phyloP scores from a whole-genome alignment of 75 land plant genomes.

The Pinus tabuliformis region DNA sequence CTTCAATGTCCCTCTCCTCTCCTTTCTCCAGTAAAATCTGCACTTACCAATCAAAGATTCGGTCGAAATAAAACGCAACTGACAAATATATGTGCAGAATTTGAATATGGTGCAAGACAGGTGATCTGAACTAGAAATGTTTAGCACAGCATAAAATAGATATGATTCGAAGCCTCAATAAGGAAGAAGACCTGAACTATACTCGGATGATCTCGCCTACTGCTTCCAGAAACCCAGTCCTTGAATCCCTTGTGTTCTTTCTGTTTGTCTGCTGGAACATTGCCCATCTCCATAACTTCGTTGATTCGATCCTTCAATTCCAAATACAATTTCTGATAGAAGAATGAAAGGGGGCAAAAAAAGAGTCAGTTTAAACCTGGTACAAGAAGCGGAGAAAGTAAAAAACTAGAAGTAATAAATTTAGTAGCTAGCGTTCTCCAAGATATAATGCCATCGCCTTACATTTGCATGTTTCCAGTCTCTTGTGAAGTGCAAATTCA shows the following conservation, averaged over 20 bases:
- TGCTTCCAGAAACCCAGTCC: slow-evolving; percentile 14
- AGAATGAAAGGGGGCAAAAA: not conserved
- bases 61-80: no score
- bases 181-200: slow-evolving; percentile 17
- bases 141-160: not conserved
- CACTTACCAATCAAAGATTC: slow-evolving; percentile 2
- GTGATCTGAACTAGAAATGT: not conserved
- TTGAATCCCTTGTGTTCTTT: slow-evolving; percentile 21
- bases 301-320: slow-evolving; percentile 26
- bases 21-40: slow-evolving; percentile 9
- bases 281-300: slow-evolving; percentile 7
- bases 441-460: slow-evolving; percentile 13
- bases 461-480: slow-evolving; percentile 22
- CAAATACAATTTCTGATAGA: slow-evolving; percentile 21
- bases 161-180: no score
- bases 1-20: slow-evolving; percentile 20
- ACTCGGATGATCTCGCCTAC: slow-evolving; percentile 17
- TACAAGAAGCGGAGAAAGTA: no score
- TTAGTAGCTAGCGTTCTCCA: slow-evolving; percentile 13
- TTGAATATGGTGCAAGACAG: no score
- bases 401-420: not conserved
- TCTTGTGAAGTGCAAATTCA: not conserved
- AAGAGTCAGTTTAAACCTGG: not conserved
- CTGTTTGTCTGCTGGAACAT: slow-evolving; percentile 14
- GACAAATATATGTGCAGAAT: no score